Percentiles rank a stretch among this genome's conserved stretches.
phyloP scores from a whole-genome alignment of 164 flowering plant species.

The Euptelea pleiosperma region DNA sequence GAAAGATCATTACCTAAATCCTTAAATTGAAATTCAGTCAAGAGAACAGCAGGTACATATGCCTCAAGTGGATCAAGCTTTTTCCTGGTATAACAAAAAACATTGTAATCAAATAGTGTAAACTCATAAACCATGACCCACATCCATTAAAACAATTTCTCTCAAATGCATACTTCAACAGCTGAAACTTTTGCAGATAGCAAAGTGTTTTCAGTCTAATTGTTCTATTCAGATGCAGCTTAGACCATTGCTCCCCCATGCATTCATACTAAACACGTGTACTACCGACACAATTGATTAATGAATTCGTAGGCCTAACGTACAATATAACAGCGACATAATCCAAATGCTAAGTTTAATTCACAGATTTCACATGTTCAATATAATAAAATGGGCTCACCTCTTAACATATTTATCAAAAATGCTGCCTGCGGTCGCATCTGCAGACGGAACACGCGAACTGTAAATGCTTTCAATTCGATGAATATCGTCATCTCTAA shows the following conservation, averaged over 20 bases:
- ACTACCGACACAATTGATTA: too few species aligned
- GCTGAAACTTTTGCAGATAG: neutral
- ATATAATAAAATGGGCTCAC: constrained; percentile 24
- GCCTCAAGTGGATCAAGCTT: constrained; percentile 87
- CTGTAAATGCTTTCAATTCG: neutral
- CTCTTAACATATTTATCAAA: constrained; percentile 75
- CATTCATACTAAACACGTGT: too few species aligned
- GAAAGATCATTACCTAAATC: constrained; percentile 53
- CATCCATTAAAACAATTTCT: neutral
- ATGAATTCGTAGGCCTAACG: too few species aligned
- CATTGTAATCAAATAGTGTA: constrained; percentile 2
- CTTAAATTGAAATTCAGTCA: constrained; percentile 70
- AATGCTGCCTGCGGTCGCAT: constrained; percentile 47
- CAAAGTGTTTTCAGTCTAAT: too few species aligned
- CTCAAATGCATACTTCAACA: neutral
- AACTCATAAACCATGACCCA: neutral
- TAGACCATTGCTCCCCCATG: too few species aligned
- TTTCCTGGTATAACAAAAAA: constrained; percentile 45
- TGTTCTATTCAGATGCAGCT: too few species aligned
- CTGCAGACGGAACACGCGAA: constrained; percentile 26
- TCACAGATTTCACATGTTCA: too few species aligned
- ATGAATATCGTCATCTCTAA: too few species aligned
- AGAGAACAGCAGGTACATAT: constrained; percentile 80
- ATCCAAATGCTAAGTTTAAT: too few species aligned
- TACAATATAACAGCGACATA: too few species aligned